Base-by-base conservation (phyloP, 345 rosid genomes). In the rapeseed (Brassica napus) region DNA sequence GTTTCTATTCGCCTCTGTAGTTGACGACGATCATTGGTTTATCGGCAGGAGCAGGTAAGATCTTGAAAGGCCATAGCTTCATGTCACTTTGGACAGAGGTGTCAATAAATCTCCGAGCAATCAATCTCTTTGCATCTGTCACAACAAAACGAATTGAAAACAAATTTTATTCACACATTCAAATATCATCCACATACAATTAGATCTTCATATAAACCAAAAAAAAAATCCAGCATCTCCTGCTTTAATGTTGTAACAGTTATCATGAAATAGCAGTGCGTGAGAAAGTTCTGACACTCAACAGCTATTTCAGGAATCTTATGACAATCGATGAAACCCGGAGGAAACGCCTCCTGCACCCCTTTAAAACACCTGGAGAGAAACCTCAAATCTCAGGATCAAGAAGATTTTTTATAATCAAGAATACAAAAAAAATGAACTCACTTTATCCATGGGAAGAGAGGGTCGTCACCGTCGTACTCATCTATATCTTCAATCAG, bases 261-360 rank as follows among this genome's bases (percentile, higher is more conserved):
- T n/a, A n/a, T n/a, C n/a, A n/a, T n/a, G n/a, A n/a, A n/a, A n/a
- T n/a, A n/a, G n/a, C n/a, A n/a, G n/a, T n/a, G n/a, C n/a, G n/a
- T n/a, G n/a, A n/a, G n/a, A n/a, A n/a, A n/a, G n/a, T n/a, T n/a
- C n/a, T n/a, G n/a, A n/a, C n/a, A n/a, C n/a, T n/a, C n/a, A n/a
- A n/a, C n/a, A n/a, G n/a, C n/a, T n/a, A n/a, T n/a, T n/a, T n/a
- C n/a, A n/a, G n/a, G n/a, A n/a, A n/a, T n/a, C n/a, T n/a, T n/a
- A n/a, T n/a, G n/a, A n/a, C n/a, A n/a, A n/a, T n/a, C n/a, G n/a
- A n/a, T n/a, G n/a, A n/a, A 18, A 11, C 92, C 92, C 0, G 90
- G 84, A 4, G 98, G 97, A 76, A 92, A 94, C 63, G 93, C 85
- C 82, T 94, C 97, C 59, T 92, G 98, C 55, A 94, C 89, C 98